These are phyloP conservation scores for Auxenochlorella protothecoides DNA, from an alignment of 139 green algal species.

Conservation along the genomic window DNA sequence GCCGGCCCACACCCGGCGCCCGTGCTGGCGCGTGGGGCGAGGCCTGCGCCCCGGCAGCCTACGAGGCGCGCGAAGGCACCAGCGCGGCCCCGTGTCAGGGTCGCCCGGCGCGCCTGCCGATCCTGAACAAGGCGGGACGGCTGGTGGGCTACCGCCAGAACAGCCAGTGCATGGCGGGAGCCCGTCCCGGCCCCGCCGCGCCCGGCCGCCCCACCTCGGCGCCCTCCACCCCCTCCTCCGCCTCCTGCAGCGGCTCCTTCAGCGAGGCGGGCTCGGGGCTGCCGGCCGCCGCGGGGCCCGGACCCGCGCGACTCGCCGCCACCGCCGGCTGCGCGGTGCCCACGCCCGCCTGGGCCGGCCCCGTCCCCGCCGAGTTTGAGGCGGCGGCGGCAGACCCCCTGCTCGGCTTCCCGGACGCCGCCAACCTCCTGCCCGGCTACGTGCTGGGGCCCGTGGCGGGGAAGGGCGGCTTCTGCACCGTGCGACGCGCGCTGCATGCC, in stretches of 20 bases:
- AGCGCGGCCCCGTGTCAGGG: too few relatives aligned
- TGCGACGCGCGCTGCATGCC: conserved; percentile 48
- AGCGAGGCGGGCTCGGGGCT: background rate
- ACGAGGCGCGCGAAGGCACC: too few relatives aligned
- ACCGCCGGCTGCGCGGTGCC: background rate
- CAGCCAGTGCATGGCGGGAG: conserved; percentile 5
- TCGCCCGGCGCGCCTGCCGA: conserved; percentile 2
- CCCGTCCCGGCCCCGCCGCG: background rate
- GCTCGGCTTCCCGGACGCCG: conserved; percentile 16
- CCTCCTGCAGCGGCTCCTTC: background rate
- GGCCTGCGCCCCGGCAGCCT: too few relatives aligned
- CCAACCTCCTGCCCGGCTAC: conserved; percentile 49
- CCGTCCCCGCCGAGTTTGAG: conserved; percentile 3
- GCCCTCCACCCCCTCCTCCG: conserved; percentile 1
- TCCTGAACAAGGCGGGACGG: conserved; percentile 17
- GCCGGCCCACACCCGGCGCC: too few relatives aligned
- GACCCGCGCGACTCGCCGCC: background rate
- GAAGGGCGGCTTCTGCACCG: conserved; percentile 77
- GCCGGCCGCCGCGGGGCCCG: background rate
- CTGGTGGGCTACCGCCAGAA: conserved; percentile 27
- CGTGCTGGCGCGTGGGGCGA: too few relatives aligned
- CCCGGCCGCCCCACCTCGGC: background rate
- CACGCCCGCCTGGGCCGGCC: too few relatives aligned
- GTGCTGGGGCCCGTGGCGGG: conserved; percentile 62
- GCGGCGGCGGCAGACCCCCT: background rate